These are phyloP conservation scores for Geranomyces michiganensis DNA, from an alignment of 192 early-diverging fungal species.

Conservation along the genomic window DNA sequence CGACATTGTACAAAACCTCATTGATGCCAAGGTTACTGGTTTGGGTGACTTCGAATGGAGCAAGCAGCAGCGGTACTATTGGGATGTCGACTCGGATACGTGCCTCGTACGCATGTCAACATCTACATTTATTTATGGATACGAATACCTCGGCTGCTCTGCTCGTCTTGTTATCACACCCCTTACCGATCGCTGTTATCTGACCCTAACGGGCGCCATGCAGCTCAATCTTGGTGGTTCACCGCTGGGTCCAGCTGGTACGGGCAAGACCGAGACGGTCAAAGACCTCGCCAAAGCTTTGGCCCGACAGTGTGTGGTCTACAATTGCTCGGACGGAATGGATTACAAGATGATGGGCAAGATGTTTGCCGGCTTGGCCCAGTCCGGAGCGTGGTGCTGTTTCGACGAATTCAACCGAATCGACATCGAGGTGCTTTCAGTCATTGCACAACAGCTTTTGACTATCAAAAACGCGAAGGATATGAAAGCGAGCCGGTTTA, in stretches of 20 bases:
- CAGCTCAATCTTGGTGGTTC: slow-evolving; percentile 63
- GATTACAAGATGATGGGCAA: slow-evolving; percentile 74
- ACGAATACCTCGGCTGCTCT: slow-evolving; percentile 66
- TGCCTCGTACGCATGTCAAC: slow-evolving; percentile 63
- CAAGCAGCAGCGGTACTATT: slow-evolving; percentile 65
- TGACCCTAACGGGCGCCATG: slow-evolving; percentile 67
- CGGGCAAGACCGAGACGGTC: slow-evolving; percentile 67
- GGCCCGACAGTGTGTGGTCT: slow-evolving; percentile 64
- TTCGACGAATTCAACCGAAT: slow-evolving; percentile 71
- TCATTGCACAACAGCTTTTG: slow-evolving; percentile 65
- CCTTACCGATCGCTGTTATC: slow-evolving; percentile 64
- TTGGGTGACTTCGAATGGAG: slow-evolving; percentile 64
- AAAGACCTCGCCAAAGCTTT: slow-evolving; percentile 67
- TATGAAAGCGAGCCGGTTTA: slow-evolving; percentile 57
- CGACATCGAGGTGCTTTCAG: slow-evolving; percentile 65
- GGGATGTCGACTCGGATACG: slow-evolving; percentile 62
- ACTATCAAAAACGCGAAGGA: slow-evolving; percentile 67
- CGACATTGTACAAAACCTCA: slow-evolving; percentile 56
- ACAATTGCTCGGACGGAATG: slow-evolving; percentile 67
- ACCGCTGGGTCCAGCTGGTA: slow-evolving; percentile 61
- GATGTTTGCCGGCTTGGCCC: slow-evolving; percentile 66
- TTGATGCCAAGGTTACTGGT: slow-evolving; percentile 45
- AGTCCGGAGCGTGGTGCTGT: slow-evolving; percentile 66
- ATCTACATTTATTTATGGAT: slow-evolving; percentile 61
- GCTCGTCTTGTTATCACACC: slow-evolving; percentile 66